These are phyloP conservation scores for Dalechampia spathulata DNA, from an alignment of 441 rosid species.

Conservation along the genomic window DNA sequence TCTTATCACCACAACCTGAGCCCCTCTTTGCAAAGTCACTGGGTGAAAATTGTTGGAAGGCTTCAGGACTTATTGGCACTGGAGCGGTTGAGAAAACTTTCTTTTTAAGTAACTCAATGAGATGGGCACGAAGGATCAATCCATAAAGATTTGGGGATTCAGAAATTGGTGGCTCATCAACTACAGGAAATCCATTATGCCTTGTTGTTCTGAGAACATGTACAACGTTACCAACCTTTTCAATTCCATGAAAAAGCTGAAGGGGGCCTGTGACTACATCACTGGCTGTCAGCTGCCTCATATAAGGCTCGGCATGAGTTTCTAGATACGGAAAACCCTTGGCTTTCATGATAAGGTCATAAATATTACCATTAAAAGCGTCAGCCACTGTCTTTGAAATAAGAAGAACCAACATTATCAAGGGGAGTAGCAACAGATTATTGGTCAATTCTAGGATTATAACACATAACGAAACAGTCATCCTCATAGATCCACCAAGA, in stretches of 20 bases:
- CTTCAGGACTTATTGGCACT: constrained; percentile 24
- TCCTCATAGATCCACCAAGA: constrained; percentile 90
- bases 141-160: constrained; percentile 47
- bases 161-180: constrained; percentile 46
- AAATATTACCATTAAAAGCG: constrained; percentile 66
- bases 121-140: constrained; percentile 71
- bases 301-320: constrained; percentile 70
- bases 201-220: constrained; percentile 58
- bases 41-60: constrained; percentile 38
- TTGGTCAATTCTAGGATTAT: constrained; percentile 76
- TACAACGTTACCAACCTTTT: constrained; percentile 60
- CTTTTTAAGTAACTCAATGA: constrained; percentile 60
- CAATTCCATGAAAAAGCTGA: constrained; percentile 52
- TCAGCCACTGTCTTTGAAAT: constrained; percentile 84
- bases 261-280: constrained; percentile 83
- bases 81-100: constrained; percentile 46
- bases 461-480: constrained; percentile 79
- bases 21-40: constrained; percentile 76
- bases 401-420: constrained; percentile 84
- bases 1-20: constrained; percentile 39
- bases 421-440: constrained; percentile 62
- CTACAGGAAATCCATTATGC: constrained; percentile 79
- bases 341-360: constrained; percentile 71
- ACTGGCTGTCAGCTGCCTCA: constrained; percentile 73
- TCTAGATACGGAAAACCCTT: constrained; percentile 81